Conservation (phyloP, 768 basidiomycete genomes). For the Pisolithus orientalis region DNA sequence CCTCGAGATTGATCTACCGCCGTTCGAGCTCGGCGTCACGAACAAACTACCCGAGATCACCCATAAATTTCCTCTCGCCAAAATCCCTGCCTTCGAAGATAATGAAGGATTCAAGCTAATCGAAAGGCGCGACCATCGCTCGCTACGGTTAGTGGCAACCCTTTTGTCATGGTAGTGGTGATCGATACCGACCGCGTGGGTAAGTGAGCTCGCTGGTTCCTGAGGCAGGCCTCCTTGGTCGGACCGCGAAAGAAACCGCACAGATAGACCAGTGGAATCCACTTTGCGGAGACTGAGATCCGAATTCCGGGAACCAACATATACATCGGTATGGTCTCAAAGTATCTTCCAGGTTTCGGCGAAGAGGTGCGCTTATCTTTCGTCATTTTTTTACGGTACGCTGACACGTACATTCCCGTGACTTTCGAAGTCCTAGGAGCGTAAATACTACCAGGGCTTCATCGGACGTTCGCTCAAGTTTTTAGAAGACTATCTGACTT, state of each 20-base stretch:
- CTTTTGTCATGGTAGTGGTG: no score
- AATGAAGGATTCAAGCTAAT: no score
- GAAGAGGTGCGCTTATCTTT: neutral
- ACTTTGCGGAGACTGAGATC: conserved; percentile 15
- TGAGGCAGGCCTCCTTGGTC: conserved; percentile 9
- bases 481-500: neutral
- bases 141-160: conserved; percentile 6
- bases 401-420: neutral
- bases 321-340: neutral
- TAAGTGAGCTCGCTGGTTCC: conserved; percentile 11
- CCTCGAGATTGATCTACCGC: conserved; percentile 5
- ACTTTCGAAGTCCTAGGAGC: neutral
- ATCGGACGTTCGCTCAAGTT: neutral
- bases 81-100: no score
- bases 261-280: conserved; percentile 15
- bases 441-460: neutral
- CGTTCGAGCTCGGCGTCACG: neutral
- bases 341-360: neutral
- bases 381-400: no score
- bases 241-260: conserved; percentile 2
- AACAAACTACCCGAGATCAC: conserved; percentile 10
- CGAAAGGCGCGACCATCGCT: conserved; percentile 14
- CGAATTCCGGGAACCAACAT: neutral
- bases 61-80: no score
- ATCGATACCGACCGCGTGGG: neutral